Evolutionary conservation across 1,284 basidiomycete genomes (phyloP).

Genomic region (Cryptococcus deneoformans): DNA sequence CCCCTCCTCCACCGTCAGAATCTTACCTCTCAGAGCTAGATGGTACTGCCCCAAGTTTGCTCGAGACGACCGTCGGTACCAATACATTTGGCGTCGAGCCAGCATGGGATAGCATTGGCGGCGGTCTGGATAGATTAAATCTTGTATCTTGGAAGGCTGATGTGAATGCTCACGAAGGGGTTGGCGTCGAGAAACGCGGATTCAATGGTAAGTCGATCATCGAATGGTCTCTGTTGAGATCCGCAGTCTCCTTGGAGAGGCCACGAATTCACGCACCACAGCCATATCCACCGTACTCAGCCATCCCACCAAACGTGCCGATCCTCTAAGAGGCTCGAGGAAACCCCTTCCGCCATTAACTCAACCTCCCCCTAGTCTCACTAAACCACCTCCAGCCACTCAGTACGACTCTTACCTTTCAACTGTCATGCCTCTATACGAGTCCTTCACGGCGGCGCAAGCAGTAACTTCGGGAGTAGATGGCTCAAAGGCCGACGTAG

Average conservation of each 20-base stretch:
- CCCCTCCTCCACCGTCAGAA: constrained; percentile 41
- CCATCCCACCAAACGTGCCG: constrained; percentile 76
- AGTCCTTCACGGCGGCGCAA: constrained; percentile 47
- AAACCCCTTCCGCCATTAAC: constrained; percentile 61
- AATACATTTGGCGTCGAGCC: constrained; percentile 9
- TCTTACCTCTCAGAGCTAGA: constrained; percentile 45
- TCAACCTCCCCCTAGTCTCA: constrained; percentile 61
- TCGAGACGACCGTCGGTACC: constrained; percentile 31
- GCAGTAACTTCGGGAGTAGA: neutral
- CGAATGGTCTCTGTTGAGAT: neutral
- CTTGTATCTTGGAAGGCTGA: constrained; percentile 47
- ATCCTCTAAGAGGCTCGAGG: constrained; percentile 77
- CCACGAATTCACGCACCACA: constrained; percentile 11
- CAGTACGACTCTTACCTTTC: constrained; percentile 81
- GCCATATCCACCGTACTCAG: constrained; percentile 76
- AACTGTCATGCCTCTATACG: constrained; percentile 72
- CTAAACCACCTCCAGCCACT: constrained; percentile 54
- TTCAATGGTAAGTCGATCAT: constrained; percentile 34
- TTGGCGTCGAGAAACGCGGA: constrained; percentile 42
- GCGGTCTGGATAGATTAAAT: constrained; percentile 38
- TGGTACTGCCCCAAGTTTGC: constrained; percentile 39
- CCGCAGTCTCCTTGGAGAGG: neutral
- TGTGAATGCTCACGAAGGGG: constrained; percentile 31
- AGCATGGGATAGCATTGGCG: constrained; percentile 22
- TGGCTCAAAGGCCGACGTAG: constrained; percentile 26